Base-by-base conservation (phyloP, 192 early-diverging fungal species). In the Bifiguratus adelaidae region DNA sequence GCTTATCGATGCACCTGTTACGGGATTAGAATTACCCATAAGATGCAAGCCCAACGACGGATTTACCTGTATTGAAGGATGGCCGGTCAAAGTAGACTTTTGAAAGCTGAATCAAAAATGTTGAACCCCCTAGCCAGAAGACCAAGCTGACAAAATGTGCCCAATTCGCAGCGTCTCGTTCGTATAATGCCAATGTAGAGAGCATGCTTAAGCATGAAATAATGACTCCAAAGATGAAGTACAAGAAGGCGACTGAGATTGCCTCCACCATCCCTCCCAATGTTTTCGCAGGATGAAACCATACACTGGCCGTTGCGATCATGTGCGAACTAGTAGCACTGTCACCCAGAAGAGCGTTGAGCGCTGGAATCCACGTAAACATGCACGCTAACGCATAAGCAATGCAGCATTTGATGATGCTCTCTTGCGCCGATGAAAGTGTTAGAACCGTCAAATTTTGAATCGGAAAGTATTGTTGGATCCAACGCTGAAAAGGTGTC, bases 221-320 rank as follows among this genome's bases (percentile, higher is more conserved):
- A 4, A 58, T 3, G 0, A 66, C 21, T 11, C 61, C 76, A 56
- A 66, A 78, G 7, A 59, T 7, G 20, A 60, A 32, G 27, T 65
- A 65, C 0, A 48, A 51, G 52, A 50, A 59, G 5, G 56, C 62
- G 53, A 58, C 58, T 11, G 40, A 40, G n/a, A 56, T 64, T 13
- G 76, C 76, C 24, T 78, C 76, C 3, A 72, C 65, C 62, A 78
- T 78, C 0, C 73, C 77, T 29, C 86, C 82, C 2, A 79, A 54
- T n/a, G 83, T 66, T 60, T 82, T 80, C 0, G 81, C 86, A 0
- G 86, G 82, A 41, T 86, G 78, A 51, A 80, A 86, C 52, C 82
- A 89, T 6, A 89, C 78, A 0, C 77, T 76, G 5, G 83, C 76
- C n/a, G 80, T 74, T 5, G 81, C 82, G 5, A 85, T 79, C 32